Evolutionary conservation across 495 filamentous ascomycete genomes (phyloP), one percentile per base, ranked within the genome.

Genomic region (Hypoxylon rickii): DNA sequence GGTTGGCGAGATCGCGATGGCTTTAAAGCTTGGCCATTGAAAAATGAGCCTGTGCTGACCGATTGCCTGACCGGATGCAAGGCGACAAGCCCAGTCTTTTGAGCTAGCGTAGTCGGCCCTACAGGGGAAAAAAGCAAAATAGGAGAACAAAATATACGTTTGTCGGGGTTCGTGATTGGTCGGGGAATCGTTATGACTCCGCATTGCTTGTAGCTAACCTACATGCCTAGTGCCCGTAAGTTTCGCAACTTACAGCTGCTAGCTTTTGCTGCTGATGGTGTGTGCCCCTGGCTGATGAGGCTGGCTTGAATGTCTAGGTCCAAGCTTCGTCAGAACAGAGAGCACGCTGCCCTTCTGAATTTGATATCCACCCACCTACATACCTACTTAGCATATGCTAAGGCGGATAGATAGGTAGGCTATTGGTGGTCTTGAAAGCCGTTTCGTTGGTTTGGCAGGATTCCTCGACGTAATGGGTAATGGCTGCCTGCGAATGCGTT

Each of bases 81-180:
- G 48, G 26, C 18, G 39, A 38, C 49, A 46, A 51, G 51, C 51
- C 41, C 51, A 42, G 51, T 20, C 19, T 49, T 40, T 48, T 52
- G 45, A 39, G 29, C 36, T 38, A 51, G 51, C 51, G 58, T 46
- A 56, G 58, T 62, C 58, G 58, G 58, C 52, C 58, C 58, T 62
- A 56, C 56, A 53, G 12, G 15, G 18, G 33, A 46, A 55, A 51
- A 52, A 54, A 48, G 29, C 37, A 51, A 55, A 55, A 51, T 56
- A 56, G 51, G 46, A 37, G 47, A 52, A 51, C 43, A 38, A 40
- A 40, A 45, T 51, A 51, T 34, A 61, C 45, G 48, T 56, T 43
- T 47, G 37, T 44, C 21, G 4, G 10, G 46, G 46, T 13, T 46
- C 37, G 31, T 61, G 58, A 61, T 61, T 61, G 58, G 58, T 39